Base-by-base conservation (phyloP, 208 protist species). In the Endotrypanum monterogeii region DNA sequence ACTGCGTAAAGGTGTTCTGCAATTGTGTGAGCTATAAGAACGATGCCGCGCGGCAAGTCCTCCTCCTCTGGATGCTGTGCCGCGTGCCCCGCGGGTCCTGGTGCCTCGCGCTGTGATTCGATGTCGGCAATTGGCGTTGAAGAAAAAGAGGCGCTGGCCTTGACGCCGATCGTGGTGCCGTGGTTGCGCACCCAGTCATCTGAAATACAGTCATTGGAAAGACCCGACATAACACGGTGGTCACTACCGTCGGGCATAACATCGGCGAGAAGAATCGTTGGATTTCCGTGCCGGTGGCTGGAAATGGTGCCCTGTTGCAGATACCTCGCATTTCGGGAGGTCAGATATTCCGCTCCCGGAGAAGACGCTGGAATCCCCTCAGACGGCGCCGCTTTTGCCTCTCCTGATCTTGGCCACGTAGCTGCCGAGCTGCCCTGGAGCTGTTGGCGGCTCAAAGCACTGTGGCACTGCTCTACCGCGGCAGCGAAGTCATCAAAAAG, bases 401-500 rank as follows among this genome's bases (percentile, higher is more conserved):
- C 0, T 55, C 50, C 63, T 25, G 60, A 30, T 30, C 50, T 30
- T 46, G 74, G 61, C 75, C 54, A 75, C 14, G 62, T 46, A 28
- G 62, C 51, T 57, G 54, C 23, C 0, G 60, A 67, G 20, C 69
- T 44, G 35, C 51, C 51, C 18, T 23, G 25, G 3, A 41, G 16
- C 52, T 41, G 55, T 30, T 81, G 70, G 56, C 73, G 62, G 39
- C 66, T 66, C 65, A 76, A 5, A 20, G 76, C 66, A 25, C 39
- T 32, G 4, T 71, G 70, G 50, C 71, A 76, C 55, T 76, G 70
- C 55, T 76, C 76, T 3, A 81, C 39, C 7, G 76, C 76, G 0
- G 66, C 65, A 1, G 65, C 56, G 46, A 81, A 81, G 55, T 81
- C 76, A 23, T 76, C 71, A 20, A 81, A 54, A 48, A 81, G 57